Evolutionary conservation across 176 grass and related monocot species (phyloP).

Genomic region (Lolium perenne): DNA sequence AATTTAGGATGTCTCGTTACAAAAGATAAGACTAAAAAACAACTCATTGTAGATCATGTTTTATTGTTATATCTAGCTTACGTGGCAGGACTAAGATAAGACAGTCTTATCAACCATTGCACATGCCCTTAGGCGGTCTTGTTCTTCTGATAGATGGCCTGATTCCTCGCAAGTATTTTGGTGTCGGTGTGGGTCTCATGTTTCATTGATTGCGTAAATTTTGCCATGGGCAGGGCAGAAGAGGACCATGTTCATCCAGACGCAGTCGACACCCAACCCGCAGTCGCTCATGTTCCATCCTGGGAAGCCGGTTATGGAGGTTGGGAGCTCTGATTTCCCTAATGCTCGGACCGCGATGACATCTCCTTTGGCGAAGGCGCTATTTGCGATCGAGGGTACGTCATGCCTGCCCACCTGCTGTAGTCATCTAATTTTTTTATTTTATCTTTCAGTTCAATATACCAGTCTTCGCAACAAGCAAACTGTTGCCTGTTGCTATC

Average conservation of each 20-base stretch:
- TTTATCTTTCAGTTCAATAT: conserved; percentile 12
- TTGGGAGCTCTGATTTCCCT: conserved; percentile 96
- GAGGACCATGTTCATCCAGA: conserved; percentile 98
- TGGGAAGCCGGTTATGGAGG: conserved; percentile 92
- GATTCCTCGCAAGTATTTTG: neutral
- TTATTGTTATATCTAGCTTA: no score
- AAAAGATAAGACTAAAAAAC: no score
- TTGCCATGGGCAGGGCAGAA: conserved; percentile 69
- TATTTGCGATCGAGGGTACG: conserved; percentile 83
- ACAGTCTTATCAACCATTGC: no score
- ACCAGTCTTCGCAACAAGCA: neutral
- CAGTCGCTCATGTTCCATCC: conserved; percentile 97
- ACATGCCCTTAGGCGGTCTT: neutral
- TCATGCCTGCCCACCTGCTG: neutral
- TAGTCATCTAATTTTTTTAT: neutral
- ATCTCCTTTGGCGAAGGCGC: conserved; percentile 84
- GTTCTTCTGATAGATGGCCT: neutral
- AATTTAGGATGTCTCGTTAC: no score
- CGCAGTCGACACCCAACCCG: conserved; percentile 84
- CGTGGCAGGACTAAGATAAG: no score
- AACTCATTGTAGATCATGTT: no score
- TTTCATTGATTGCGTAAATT: conserved; percentile 4
- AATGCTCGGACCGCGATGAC: conserved; percentile 73
- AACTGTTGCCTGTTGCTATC: neutral
- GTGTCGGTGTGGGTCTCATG: neutral